Evolutionary conservation across 2,329 filamentous ascomycete species (phyloP).

Genomic region (Ceratocystis cacaofunesta): DNA sequence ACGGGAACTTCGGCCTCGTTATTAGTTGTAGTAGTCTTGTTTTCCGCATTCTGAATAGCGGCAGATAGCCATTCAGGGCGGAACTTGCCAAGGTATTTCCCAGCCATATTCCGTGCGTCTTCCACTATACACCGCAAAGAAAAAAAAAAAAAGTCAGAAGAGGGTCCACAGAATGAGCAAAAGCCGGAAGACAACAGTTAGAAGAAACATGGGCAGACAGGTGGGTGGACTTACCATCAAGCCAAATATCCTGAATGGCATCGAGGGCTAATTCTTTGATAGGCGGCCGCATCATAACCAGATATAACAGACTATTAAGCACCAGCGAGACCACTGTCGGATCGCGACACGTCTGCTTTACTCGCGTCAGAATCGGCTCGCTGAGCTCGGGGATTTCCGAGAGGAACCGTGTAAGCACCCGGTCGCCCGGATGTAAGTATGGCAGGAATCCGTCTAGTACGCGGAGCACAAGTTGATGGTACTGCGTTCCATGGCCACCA

Average conservation of each 20-base stretch:
- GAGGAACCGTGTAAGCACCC: constrained; percentile 76
- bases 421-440: constrained; percentile 83
- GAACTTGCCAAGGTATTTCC: constrained; percentile 47
- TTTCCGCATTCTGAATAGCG: constrained; percentile 4
- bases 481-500: constrained; percentile 37
- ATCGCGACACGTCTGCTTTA: constrained; percentile 53
- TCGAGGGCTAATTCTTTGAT: constrained; percentile 48
- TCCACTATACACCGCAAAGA: constrained; percentile 31
- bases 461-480: constrained; percentile 63
- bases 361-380: constrained; percentile 52
- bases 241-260: constrained; percentile 51
- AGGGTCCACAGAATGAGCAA: not conserved
- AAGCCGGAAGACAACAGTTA: not conserved
- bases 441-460: constrained; percentile 81
- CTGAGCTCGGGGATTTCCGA: constrained; percentile 80
- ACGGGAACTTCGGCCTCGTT: not conserved
- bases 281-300: constrained; percentile 54
- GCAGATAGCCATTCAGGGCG: constrained; percentile 37
- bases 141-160: constrained; percentile 3
- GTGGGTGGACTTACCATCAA: constrained; percentile 39
- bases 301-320: constrained; percentile 48
- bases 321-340: constrained; percentile 49
- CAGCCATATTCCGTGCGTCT: constrained; percentile 46
- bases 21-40: not conserved
- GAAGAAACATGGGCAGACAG: too few relatives aligned